Base-by-base conservation (phyloP, 176 grass and related monocot species). In the Musa acuminata region DNA sequence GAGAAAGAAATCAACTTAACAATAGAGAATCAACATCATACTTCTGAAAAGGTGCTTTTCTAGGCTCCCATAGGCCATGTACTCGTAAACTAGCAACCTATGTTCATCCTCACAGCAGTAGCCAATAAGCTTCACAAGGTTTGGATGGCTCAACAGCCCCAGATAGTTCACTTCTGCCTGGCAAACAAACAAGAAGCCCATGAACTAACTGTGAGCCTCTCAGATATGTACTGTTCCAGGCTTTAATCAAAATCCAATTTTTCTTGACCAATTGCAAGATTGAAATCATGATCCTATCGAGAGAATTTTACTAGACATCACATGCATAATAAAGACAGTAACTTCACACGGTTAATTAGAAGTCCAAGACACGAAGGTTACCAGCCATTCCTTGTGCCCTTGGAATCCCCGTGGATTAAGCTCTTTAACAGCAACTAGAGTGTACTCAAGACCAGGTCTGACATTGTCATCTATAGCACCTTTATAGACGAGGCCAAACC, bases 91-190 rank as follows among this genome's bases (percentile, higher is more conserved):
- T 69, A 98, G 90, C 35, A 98, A 55, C 73, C 94, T 88, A 72
- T 98, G 90, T 66, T 86, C 85, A 19, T 91, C 90, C 54, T 98
- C 94, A 78, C 88, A 93, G 63, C 94, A 98, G 79, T 98, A 98
- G 43, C 94, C 94, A 75, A 98, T 98, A 69, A 98, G 78, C 85
- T 98, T 82, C 2, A 98, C 94, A 24, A 98, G 75, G 87, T 98
- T 93, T 62, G 94, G 84, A 88, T 98, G 94, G 50, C 90, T 91
- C 67, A 98, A 75, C 73, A 93, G 94, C 75, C 94, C 90, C 49
- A 98, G 88, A 88, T 93, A 98, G 62, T 93, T 93, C 13, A 98
- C 90, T 83, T 98, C 94, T 77, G 94, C 90, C 94, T 98, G 80
- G 5, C 80, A 80, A 89, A 67, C 8, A 80, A 79, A 75, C 26